Evolutionary conservation across 805 yeast species (phyloP).

Genomic region (Candida endomychidarum): DNA sequence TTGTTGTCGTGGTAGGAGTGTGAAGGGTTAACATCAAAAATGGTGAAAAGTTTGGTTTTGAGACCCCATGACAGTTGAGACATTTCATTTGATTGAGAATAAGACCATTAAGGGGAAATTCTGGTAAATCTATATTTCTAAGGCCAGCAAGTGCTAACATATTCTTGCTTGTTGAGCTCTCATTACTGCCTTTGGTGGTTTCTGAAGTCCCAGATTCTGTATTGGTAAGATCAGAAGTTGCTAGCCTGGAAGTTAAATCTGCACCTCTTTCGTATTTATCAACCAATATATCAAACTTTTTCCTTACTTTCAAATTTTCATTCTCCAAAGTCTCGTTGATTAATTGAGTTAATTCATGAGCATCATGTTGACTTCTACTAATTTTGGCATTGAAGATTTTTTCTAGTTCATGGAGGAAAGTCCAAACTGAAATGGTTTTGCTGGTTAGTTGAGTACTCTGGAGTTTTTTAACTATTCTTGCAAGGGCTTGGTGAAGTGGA

Average conservation of each 20-base stretch:
- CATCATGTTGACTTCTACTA: slow-evolving; percentile 84
- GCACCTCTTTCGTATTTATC: slow-evolving; percentile 12
- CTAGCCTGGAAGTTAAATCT: slow-evolving; percentile 3
- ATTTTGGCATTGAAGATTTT: slow-evolving; percentile 68
- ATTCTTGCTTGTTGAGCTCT: background rate
- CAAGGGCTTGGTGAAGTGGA: slow-evolving; percentile 58
- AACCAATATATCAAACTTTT: slow-evolving; percentile 24
- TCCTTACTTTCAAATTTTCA: slow-evolving; percentile 53
- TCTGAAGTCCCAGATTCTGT: slow-evolving; percentile 7
- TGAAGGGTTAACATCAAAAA: slow-evolving; percentile 73
- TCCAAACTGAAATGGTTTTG: slow-evolving; percentile 71
- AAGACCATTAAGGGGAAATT: slow-evolving; percentile 72
- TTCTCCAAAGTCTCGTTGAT: slow-evolving; percentile 73
- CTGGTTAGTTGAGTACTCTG: slow-evolving; percentile 60
- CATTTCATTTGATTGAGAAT: slow-evolving; percentile 70
- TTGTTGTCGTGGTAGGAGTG: slow-evolving; percentile 58
- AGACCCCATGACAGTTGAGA: slow-evolving; percentile 58
- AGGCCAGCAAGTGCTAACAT: slow-evolving; percentile 14
- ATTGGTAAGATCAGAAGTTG: slow-evolving; percentile 5
- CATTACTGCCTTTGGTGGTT: background rate
- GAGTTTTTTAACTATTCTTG: slow-evolving; percentile 51
- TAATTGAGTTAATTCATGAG: slow-evolving; percentile 86
- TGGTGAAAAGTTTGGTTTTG: slow-evolving; percentile 57
- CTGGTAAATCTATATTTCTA: slow-evolving; percentile 44
- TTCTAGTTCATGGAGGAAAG: slow-evolving; percentile 72